Evolutionary conservation across 2,329 filamentous ascomycete genomes (phyloP).

Genomic region (Fusarium azukiicola): DNA sequence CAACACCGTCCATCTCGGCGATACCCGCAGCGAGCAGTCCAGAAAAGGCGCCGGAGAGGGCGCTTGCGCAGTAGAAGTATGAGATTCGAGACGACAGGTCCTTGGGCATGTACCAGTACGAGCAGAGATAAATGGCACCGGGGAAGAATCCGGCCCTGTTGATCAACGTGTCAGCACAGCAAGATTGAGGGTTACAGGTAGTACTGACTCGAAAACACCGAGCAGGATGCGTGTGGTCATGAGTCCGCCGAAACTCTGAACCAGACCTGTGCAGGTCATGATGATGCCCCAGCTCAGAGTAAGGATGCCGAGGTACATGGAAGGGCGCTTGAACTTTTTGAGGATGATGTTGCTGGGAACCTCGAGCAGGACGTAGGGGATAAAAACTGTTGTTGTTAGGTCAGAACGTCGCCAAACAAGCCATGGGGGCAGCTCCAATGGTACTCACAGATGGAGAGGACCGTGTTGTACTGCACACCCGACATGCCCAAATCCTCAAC

Average conservation of each 20-base stretch:
- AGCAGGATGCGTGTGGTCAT: slow-evolving; percentile 83
- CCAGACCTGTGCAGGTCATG: slow-evolving; percentile 83
- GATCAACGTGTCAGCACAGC: slow-evolving; percentile 5
- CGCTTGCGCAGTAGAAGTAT: slow-evolving; percentile 89
- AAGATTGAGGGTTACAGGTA: neutral
- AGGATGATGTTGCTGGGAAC: slow-evolving; percentile 54
- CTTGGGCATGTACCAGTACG: slow-evolving; percentile 88
- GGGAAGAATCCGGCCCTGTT: slow-evolving; percentile 82
- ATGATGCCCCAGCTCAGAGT: slow-evolving; percentile 78
- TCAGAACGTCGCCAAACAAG: neutral
- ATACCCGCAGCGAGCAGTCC: slow-evolving; percentile 85
- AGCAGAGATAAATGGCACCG: slow-evolving; percentile 87
- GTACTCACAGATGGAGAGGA: slow-evolving; percentile 80
- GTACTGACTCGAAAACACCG: slow-evolving; percentile 78
- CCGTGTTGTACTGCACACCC: slow-evolving; percentile 78
- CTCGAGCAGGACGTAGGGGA: slow-evolving; percentile 51
- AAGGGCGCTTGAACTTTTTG: slow-evolving; percentile 52
- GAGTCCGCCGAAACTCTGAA: slow-evolving; percentile 77
- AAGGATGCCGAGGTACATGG: slow-evolving; percentile 48
- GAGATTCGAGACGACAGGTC: slow-evolving; percentile 88
- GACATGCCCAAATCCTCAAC: slow-evolving; percentile 70
- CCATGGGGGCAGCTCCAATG: slow-evolving; percentile 53
- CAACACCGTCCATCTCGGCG: slow-evolving; percentile 81
- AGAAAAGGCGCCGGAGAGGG: slow-evolving; percentile 86
- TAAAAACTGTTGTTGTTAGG: slow-evolving; percentile 36